A percentile compares a stretch with the other conserved stretches of the same genome.
Evolutionary conservation across 1,139 yeast genomes (phyloP).

Genomic region (Meyerozyma guilliermondii): DNA sequence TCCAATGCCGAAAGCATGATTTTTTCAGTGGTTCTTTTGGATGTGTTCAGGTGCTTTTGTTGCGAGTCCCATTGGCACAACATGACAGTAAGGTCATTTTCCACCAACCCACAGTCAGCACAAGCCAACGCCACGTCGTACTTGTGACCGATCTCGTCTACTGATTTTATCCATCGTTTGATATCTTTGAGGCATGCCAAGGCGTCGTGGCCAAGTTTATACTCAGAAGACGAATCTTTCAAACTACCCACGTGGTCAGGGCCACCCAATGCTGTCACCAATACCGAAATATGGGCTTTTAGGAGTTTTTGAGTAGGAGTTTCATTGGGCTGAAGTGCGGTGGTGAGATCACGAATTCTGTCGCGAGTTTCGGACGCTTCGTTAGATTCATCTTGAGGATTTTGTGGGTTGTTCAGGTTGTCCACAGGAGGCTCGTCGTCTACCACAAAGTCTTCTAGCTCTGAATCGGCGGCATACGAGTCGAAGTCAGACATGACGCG

Average conservation of each 20-base stretch:
- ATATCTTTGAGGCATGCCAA: slow-evolving; percentile 83
- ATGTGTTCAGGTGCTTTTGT: slow-evolving; percentile 4
- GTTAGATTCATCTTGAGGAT: neutral
- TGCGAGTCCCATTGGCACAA: slow-evolving; percentile 68
- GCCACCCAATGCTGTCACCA: slow-evolving; percentile 82
- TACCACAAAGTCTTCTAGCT: slow-evolving; percentile 1
- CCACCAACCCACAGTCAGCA: slow-evolving; percentile 71
- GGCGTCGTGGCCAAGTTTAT: slow-evolving; percentile 87
- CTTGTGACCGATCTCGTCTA: slow-evolving; percentile 65
- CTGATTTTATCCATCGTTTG: slow-evolving; percentile 79
- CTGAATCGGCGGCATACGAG: neutral
- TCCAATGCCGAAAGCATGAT: slow-evolving; percentile 72
- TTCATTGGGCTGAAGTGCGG: slow-evolving; percentile 30
- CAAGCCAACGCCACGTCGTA: slow-evolving; percentile 88
- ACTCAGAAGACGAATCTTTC: slow-evolving; percentile 15
- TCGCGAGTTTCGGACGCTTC: slow-evolving; percentile 1
- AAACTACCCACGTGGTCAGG: slow-evolving; percentile 50
- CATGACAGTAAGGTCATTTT: slow-evolving; percentile 70
- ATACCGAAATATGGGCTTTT: slow-evolving; percentile 63
- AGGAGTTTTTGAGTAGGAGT: slow-evolving; percentile 41
- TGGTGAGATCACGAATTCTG: slow-evolving; percentile 25
- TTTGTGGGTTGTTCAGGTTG: no score
- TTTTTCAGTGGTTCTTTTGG: slow-evolving; percentile 40
- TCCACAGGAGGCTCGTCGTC: slow-evolving; percentile 1
- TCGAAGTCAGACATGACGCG: slow-evolving; percentile 1